Base-by-base conservation (phyloP, 2,329 filamentous ascomycete genomes). In the Fusarium brevicatenulatum region DNA sequence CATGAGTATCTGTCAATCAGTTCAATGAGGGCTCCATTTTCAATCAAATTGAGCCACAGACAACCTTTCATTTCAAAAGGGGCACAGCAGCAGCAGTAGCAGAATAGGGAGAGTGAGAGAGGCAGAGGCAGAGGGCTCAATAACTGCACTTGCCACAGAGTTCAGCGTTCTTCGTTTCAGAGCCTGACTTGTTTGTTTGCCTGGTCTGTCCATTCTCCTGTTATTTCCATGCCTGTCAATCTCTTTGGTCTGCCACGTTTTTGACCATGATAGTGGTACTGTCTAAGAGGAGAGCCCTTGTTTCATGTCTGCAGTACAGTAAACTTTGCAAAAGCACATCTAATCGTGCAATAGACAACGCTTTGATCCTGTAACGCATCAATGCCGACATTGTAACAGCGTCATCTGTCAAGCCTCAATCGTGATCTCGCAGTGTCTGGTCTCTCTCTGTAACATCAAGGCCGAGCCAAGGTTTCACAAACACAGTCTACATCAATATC, bases 11-110 rank as follows among this genome's bases (percentile, higher is more conserved):
- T 36, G 30, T 57, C 40, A 57, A 47, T 44, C n/a, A 52, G 12
- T 39, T 28, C 23, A 53, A 37, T 19, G 42, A 40, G 36, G 52
- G 54, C 56, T 63, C 64, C 65, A 66, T 66, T 60, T 53, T 61
- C 63, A 68, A 68, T 68, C 59, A 61, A 64, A 65, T 43, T 57
- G 50, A 53, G 34, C 44, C 49, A 60, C 55, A 44, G 32, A 42
- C 23, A 61, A 25, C 11, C 21, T 39, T 50, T 53, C 49, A 37
- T 53, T 28, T 53, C 50, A 53, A 67, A 67, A 68, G 47, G 65
- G 65, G 65, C 28, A 39, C 50, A 65, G 23, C 28, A 47, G 18
- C 9, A 46, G 34, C 15, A 60, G 9, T 11, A 47, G 8, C 28
- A 47, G 19, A 46, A 46, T 15, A 28, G 18, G 23, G 23, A n/a